These are phyloP conservation scores for Mrakia frigida DNA, from an alignment of 768 basidiomycete genomes.

Conservation along the genomic window DNA sequence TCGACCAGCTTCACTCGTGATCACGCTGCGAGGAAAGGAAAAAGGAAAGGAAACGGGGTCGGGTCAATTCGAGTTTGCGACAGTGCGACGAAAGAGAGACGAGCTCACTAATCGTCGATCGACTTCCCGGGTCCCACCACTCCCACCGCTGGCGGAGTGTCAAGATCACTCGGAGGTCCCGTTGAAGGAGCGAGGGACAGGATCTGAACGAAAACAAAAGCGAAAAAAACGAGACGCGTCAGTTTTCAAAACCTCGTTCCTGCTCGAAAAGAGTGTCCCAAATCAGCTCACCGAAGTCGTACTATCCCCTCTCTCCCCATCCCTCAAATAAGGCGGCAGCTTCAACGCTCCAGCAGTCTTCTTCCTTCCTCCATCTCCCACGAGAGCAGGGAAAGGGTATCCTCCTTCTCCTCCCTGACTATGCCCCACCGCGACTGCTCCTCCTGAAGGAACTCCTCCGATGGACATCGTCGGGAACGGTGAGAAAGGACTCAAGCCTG, in stretches of 20 bases:
- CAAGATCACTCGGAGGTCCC: constrained; percentile 21
- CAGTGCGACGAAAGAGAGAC: not conserved
- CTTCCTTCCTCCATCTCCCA: not conserved
- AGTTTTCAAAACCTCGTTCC: not conserved
- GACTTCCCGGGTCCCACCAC: constrained; percentile 19
- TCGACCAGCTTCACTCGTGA: constrained; percentile 33
- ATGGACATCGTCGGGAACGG: constrained; percentile 21
- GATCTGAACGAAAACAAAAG: constrained; percentile 10
- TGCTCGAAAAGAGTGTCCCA: not conserved
- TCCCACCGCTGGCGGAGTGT: not conserved
- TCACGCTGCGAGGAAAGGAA: constrained; percentile 27
- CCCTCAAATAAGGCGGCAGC: constrained; percentile 19
- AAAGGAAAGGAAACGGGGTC: constrained; percentile 40
- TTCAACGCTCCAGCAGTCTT: not conserved
- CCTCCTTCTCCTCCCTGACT: constrained; percentile 16
- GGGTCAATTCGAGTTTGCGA: not conserved
- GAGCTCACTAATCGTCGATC: constrained; percentile 27
- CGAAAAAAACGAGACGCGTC: not conserved
- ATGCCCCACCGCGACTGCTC: not conserved
- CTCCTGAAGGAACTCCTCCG: not conserved
- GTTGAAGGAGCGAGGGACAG: constrained; percentile 23
- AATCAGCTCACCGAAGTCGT: constrained; percentile 14
- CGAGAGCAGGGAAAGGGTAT: constrained; percentile 16
- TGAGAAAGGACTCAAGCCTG: constrained; percentile 5
- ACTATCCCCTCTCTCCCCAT: constrained; percentile 13